Evolutionary conservation across 805 yeast species (phyloP).

Genomic region (Schwanniomyces occidentalis): DNA sequence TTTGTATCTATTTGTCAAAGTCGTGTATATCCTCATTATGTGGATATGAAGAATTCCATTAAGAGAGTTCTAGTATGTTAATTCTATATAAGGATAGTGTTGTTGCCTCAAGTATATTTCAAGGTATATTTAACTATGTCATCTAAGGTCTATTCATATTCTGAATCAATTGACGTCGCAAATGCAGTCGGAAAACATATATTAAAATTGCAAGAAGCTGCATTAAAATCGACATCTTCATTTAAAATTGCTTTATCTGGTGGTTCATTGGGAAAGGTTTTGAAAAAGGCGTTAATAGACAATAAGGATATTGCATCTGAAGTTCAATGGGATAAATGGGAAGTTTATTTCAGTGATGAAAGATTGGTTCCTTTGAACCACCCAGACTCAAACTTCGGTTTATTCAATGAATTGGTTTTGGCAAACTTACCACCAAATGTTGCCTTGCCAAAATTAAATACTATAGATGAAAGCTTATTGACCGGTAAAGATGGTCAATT

Average conservation of each 20-base stretch:
- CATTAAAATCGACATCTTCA: constrained; percentile 42
- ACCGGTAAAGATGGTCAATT: constrained; percentile 47
- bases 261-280: constrained; percentile 81
- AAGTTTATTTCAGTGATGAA: constrained; percentile 86
- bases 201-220: constrained; percentile 60
- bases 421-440: constrained; percentile 42
- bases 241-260: constrained; percentile 88
- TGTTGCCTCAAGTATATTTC: neutral
- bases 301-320: constrained; percentile 44
- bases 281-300: constrained; percentile 65
- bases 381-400: constrained; percentile 83
- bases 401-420: constrained; percentile 66
- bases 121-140: constrained; percentile 18
- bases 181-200: constrained; percentile 64
- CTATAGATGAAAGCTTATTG: constrained; percentile 65
- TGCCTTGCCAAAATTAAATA: constrained; percentile 57
- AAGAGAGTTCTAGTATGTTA: too few species aligned
- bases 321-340: constrained; percentile 73
- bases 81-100: too few species aligned
- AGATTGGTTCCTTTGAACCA: constrained; percentile 81
- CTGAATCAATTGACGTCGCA: constrained; percentile 62
- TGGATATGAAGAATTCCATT: neutral
- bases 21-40: neutral
- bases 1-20: neutral
- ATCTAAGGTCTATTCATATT: constrained; percentile 47